Evolutionary conservation across 192 early-diverging fungal genomes (phyloP).

Genomic region (Coemansia sp.): DNA sequence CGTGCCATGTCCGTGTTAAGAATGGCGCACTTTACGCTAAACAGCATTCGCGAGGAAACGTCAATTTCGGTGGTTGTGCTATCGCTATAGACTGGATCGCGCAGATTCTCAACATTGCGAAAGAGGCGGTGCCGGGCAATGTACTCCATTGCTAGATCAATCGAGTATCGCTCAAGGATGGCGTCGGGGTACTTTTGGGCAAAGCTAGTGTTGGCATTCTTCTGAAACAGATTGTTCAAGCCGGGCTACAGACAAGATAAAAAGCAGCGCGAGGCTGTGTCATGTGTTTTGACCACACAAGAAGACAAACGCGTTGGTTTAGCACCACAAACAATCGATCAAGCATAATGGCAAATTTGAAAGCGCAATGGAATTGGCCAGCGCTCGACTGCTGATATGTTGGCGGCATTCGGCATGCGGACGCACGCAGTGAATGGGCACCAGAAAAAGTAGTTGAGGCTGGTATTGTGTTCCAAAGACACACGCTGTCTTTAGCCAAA

Average conservation of each 20-base stretch:
- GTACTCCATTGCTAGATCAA: constrained; percentile 71
- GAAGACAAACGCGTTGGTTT: neutral
- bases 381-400: neutral
- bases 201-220: constrained; percentile 78
- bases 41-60: constrained; percentile 48
- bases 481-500: neutral
- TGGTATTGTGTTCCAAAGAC: neutral
- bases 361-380: neutral
- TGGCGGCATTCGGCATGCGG: neutral
- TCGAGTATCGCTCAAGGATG: constrained; percentile 85
- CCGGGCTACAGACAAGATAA: constrained; percentile 62
- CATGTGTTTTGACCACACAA: neutral
- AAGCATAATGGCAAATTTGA: neutral
- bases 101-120: constrained; percentile 55
- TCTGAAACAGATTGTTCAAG: constrained; percentile 88
- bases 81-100: constrained; percentile 52
- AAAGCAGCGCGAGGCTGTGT: neutral
- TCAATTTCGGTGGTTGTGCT: constrained; percentile 51
- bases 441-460: neutral
- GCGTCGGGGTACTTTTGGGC: constrained; percentile 78
- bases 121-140: constrained; percentile 74
- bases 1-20: constrained; percentile 90
- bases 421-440: neutral
- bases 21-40: constrained; percentile 61
- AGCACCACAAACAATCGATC: neutral